phyloP scores from a whole-genome alignment of 345 rosid genomes.

The Acer yangbiense region DNA sequence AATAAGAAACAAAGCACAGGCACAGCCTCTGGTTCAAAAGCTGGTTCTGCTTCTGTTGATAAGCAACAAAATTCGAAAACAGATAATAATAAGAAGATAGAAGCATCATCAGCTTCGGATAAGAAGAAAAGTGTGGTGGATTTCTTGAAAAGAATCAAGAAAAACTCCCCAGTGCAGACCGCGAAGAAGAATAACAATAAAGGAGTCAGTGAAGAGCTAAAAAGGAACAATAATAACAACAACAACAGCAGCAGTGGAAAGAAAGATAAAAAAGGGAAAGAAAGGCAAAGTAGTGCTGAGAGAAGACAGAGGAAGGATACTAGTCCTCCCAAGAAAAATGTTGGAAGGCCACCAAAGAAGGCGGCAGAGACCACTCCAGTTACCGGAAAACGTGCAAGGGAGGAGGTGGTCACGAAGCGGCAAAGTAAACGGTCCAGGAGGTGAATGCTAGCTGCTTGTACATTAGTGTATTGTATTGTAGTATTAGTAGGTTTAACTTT shows the following conservation, averaged over 20 bases:
- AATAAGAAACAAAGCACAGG: slow-evolving; percentile 34
- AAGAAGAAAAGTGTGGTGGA: slow-evolving; percentile 71
- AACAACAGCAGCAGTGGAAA: slow-evolving; percentile 24
- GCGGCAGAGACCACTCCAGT: slow-evolving; percentile 25
- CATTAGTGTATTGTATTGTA: neutral
- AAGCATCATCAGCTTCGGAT: slow-evolving; percentile 29
- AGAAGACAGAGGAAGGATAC: slow-evolving; percentile 40
- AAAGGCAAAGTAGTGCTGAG: slow-evolving; percentile 41
- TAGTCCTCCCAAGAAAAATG: slow-evolving; percentile 37
- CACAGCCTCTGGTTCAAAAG: slow-evolving; percentile 24
- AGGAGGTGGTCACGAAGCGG: slow-evolving; percentile 39
- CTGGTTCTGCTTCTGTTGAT: slow-evolving; percentile 16
- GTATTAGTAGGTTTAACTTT: no score
- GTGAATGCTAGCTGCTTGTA: slow-evolving; percentile 20
- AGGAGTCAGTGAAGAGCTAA: slow-evolving; percentile 24
- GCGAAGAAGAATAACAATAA: slow-evolving; percentile 35
- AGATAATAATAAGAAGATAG: slow-evolving; percentile 38
- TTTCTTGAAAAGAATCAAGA: slow-evolving; percentile 70
- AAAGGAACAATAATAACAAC: slow-evolving; percentile 29
- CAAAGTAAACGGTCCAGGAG: slow-evolving; percentile 52
- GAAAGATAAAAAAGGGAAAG: slow-evolving; percentile 43
- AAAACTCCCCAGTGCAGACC: slow-evolving; percentile 43
- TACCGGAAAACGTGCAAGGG: slow-evolving; percentile 59
- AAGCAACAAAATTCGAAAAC: slow-evolving; percentile 36
- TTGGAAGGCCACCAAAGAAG: slow-evolving; percentile 60